Base-by-base conservation (phyloP, 495 filamentous ascomycete species). In the Xylaria bambusicola region DNA sequence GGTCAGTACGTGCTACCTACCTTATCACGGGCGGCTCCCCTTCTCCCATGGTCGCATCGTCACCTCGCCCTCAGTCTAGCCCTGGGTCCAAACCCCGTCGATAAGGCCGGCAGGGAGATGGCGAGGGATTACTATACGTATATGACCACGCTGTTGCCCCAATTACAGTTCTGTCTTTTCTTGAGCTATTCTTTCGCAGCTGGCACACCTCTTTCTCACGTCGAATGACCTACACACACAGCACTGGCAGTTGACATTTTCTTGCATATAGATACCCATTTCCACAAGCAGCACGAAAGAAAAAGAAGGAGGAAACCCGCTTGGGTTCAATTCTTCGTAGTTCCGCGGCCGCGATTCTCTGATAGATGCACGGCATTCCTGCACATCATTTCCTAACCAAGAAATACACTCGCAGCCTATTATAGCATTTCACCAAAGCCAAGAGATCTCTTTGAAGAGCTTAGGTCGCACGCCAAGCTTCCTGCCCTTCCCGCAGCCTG, bases 381-480 rank as follows among this genome's bases (percentile, higher is more conserved):
- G 36, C 24, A 26, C 15, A 26, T 44, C 36, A 2, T 44, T 38
- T 29, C n/a, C 26, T 15, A 17, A 26, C 23, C 52, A 54, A 54
- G 52, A 54, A 26, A 44, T 20, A 42, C 29, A 15, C 20, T 23
- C 41, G 23, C 10, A 3, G 8, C 38, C 13, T 18, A 3, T 6
- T 44, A 44, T 18, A 44, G 3, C 41, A 12, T 33, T 18, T 26
- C 49, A 40, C 31, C 52, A 31, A 6, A 33, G 52, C 52, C 52
- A 54, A 54, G 52, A 54, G 52, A 54, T 54, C 52, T 54, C 26
- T 42, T 44, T 31, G 20, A 13, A n/a, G 12, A 15, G 5, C 18
- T 7, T 0, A 36, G 45, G 45, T 24, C 20, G 51, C 38, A 20
- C 38, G 52, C 52, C 52, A 54, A 54, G 52, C 52, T 20, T 33